Conservation (phyloP, 2,329 filamentous ascomycete species). For the Aspergillus flavus region DNA sequence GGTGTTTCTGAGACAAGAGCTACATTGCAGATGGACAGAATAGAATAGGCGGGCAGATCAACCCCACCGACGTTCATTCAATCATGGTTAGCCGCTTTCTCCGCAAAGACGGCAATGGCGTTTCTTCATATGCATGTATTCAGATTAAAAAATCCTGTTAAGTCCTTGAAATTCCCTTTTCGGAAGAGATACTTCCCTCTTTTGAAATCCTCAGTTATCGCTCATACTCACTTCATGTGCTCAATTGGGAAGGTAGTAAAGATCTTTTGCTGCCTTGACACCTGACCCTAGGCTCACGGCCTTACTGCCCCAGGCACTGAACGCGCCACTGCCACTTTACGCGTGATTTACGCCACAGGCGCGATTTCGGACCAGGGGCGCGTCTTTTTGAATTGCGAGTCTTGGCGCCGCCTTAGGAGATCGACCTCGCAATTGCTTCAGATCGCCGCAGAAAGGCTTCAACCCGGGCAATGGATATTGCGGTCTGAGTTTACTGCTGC, state of each 20-base stretch:
- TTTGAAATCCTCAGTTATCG: neutral
- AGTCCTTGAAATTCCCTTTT: neutral
- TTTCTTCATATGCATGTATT: slow-evolving; percentile 1
- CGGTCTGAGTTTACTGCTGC: slow-evolving; percentile 20
- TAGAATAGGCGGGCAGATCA: slow-evolving; percentile 10
- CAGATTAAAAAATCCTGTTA: neutral
- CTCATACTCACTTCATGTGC: neutral
- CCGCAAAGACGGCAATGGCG: slow-evolving; percentile 8
- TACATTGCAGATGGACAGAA: slow-evolving; percentile 8
- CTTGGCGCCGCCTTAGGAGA: slow-evolving; percentile 25
- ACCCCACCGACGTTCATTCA: slow-evolving; percentile 21
- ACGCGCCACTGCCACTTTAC: slow-evolving; percentile 38
- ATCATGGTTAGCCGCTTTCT: slow-evolving; percentile 17
- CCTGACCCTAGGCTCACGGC: slow-evolving; percentile 4
- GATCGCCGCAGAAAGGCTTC: slow-evolving; percentile 7
- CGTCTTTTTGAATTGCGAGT: slow-evolving; percentile 16
- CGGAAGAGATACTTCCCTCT: neutral
- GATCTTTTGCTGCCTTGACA: slow-evolving; percentile 7
- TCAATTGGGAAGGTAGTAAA: neutral
- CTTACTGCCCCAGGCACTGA: slow-evolving; percentile 29
- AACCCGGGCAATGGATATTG: slow-evolving; percentile 22
- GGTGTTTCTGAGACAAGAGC: neutral
- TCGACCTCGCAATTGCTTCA: slow-evolving; percentile 10
- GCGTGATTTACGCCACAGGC: slow-evolving; percentile 31
- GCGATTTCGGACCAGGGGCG: slow-evolving; percentile 14